Evolutionary conservation across 768 basidiomycete species (phyloP), one percentile per base, ranked within the genome.

Genomic region (Tylopilus rubrobrunneus): DNA sequence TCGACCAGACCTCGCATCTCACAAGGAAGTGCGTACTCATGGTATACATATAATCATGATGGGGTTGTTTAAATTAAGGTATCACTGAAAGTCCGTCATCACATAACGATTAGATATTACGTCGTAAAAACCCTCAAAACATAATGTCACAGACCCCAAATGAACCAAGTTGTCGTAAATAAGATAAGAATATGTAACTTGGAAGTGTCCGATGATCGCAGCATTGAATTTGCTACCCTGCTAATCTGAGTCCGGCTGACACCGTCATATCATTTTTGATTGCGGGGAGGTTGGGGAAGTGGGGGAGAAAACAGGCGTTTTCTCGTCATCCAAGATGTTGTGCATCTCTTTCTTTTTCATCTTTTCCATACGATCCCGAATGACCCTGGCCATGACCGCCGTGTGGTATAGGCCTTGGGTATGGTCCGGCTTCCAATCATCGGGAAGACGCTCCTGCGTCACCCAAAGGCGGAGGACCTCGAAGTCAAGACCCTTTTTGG

Each of bases 391-490:
- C 71, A 68, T 69, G 33, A 19, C 33, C 11, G 44, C 56, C 0
- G 69, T 71, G 45, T 63, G 41, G 29, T 31, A 51, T n/a, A 72
- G 50, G n/a, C 65, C 64, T 19, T 70, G 68, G 1, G 58, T 62
- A 42, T 73, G 71, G n/a, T 63, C 60, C 4, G 71, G 71, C 55
- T 56, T 43, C 74, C 74, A 75, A 17, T 48, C 57, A 10, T 67
- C 62, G 3, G 84, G 84, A 17, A 86, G 60, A 11, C 78, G 71
- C 62, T 84, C 83, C n/a, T 79, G 62, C 9, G 63, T 63, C 45
- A 84, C 71, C 84, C 84, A 86, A 9, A 66, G 65, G 15, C 73
- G 67, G 41, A 84, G 65, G 68, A 76, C 76, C 33, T 78, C 74
- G 2, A 77, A 66, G 0, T 77, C 77, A 14, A 80, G 63, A 0